Evolutionary conservation across 768 basidiomycete species (phyloP).

Genomic region (Baorangia bicolor): DNA sequence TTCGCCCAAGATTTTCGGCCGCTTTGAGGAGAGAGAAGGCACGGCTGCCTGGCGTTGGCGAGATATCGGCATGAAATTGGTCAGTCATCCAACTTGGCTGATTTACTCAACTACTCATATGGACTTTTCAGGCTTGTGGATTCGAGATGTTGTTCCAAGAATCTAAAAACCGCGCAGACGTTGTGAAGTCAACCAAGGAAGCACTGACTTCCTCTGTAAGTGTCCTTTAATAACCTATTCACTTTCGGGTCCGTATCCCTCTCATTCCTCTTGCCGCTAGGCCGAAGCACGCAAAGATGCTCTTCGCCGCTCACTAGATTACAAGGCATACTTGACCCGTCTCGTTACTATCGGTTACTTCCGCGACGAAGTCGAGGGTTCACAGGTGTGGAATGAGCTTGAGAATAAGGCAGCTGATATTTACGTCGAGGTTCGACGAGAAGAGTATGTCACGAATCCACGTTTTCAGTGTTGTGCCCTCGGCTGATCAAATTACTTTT

Average conservation of each 20-base stretch:
- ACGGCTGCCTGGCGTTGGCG: constrained; percentile 72
- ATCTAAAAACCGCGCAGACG: constrained; percentile 57
- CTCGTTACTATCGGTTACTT: constrained; percentile 74
- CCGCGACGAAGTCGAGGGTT: constrained; percentile 72
- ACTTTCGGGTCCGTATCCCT: background rate
- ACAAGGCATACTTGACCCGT: constrained; percentile 66
- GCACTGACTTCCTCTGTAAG: constrained; percentile 49
- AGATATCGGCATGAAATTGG: constrained; percentile 93
- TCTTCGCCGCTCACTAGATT: constrained; percentile 64
- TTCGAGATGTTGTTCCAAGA: constrained; percentile 97
- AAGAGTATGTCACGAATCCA: constrained; percentile 55
- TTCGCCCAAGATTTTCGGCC: constrained; percentile 86
- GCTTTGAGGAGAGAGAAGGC: constrained; percentile 62
- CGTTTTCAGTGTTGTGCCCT: background rate
- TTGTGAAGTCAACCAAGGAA: constrained; percentile 36
- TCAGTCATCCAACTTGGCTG: constrained; percentile 32
- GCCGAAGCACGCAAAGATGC: constrained; percentile 65
- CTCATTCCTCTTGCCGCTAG: constrained; percentile 34
- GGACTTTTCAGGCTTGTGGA: constrained; percentile 70
- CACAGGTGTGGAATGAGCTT: constrained; percentile 67
- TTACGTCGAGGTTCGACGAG: constrained; percentile 60
- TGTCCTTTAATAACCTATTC: background rate
- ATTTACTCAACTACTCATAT: background rate
- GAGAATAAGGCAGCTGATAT: constrained; percentile 69
- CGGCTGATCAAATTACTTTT: constrained; percentile 7